A percentile compares a stretch with the other conserved stretches of the same genome.
Evolutionary conservation across 495 filamentous ascomycete genomes (phyloP).

Genomic region (Penicillium lividum): DNA sequence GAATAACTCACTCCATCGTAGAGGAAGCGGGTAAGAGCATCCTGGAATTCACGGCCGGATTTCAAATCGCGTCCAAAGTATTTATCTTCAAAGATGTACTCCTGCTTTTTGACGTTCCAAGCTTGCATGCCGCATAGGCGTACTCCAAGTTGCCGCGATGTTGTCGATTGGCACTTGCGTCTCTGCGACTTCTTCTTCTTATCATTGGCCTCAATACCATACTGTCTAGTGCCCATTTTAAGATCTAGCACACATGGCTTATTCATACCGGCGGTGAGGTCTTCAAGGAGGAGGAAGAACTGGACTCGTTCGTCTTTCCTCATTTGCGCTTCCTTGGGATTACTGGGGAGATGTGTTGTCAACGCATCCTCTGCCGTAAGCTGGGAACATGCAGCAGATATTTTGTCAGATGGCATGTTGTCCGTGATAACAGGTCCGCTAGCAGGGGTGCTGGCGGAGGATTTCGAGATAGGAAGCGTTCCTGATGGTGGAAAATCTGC

Average conservation of each 20-base stretch:
- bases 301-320: slow-evolving; percentile 72
- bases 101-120: slow-evolving; percentile 82
- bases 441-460: slow-evolving; percentile 5
- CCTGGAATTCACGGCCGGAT: slow-evolving; percentile 86
- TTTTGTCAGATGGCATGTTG: slow-evolving; percentile 5
- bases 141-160: slow-evolving; percentile 87
- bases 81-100: slow-evolving; percentile 91
- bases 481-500: slow-evolving; percentile 3
- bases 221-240: slow-evolving; percentile 99
- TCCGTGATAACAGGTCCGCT: slow-evolving; percentile 5
- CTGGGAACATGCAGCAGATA: slow-evolving; percentile 5
- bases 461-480: slow-evolving; percentile 10
- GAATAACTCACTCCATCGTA: slow-evolving; percentile 83
- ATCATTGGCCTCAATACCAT: slow-evolving; percentile 88
- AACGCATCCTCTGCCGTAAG: slow-evolving; percentile 13
- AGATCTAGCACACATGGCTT: slow-evolving; percentile 94
- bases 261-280: slow-evolving; percentile 95
- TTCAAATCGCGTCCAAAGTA: slow-evolving; percentile 92
- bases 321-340: slow-evolving; percentile 79
- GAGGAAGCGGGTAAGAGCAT: slow-evolving; percentile 83
- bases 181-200: slow-evolving; percentile 93
- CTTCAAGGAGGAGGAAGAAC: slow-evolving; percentile 93
- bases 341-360: slow-evolving; percentile 52
- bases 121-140: slow-evolving; percentile 94
- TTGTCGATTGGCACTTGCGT: slow-evolving; percentile 88